A percentile compares a stretch with the other conserved stretches of the same genome.
Evolutionary conservation across 225 moss, liverwort and hornwort species (phyloP).

Genomic region (Lunularia cruciata): DNA sequence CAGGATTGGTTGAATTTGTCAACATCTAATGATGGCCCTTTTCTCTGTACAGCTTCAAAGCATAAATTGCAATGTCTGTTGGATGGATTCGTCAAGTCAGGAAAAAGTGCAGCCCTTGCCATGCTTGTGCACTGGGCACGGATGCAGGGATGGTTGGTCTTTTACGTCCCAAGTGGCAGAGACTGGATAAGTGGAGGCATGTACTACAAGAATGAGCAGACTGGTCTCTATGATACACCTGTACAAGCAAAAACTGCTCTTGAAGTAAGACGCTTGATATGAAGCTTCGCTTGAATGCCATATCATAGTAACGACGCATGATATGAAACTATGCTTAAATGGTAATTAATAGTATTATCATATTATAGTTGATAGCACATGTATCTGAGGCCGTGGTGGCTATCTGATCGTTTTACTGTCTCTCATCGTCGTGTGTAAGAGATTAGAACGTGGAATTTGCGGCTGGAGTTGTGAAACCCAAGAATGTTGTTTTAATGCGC

Average conservation of each 20-base stretch:
- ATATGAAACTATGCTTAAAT: too few relatives aligned
- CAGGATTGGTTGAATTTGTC: too few relatives aligned
- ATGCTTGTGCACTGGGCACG: conserved; percentile 98
- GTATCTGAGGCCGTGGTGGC: too few relatives aligned
- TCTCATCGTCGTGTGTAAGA: too few relatives aligned
- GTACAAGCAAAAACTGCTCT: conserved; percentile 78
- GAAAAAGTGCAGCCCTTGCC: conserved; percentile 88
- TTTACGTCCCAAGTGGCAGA: conserved; percentile 90
- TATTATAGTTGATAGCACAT: too few relatives aligned
- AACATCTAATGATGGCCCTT: neutral
- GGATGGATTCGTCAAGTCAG: conserved; percentile 79
- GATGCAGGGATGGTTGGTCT: conserved; percentile 89
- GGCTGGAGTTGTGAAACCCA: too few relatives aligned
- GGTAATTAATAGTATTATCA: too few relatives aligned
- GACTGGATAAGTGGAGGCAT: conserved; percentile 89
- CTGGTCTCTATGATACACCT: conserved; percentile 80
- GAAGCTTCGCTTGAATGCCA: too few relatives aligned
- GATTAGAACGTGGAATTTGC: too few relatives aligned
- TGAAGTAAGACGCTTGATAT: conserved; percentile 64
- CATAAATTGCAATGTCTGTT: conserved; percentile 75
- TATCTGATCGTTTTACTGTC: too few relatives aligned
- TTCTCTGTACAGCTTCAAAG: conserved; percentile 58
- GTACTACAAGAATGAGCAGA: conserved; percentile 77
- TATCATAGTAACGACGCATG: too few relatives aligned
- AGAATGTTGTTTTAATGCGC: too few relatives aligned